A percentile compares a stretch with the other conserved stretches of the same genome.
Evolutionary conservation across 331 rosid species (phyloP).

Genomic region (Spiraea crenata): DNA sequence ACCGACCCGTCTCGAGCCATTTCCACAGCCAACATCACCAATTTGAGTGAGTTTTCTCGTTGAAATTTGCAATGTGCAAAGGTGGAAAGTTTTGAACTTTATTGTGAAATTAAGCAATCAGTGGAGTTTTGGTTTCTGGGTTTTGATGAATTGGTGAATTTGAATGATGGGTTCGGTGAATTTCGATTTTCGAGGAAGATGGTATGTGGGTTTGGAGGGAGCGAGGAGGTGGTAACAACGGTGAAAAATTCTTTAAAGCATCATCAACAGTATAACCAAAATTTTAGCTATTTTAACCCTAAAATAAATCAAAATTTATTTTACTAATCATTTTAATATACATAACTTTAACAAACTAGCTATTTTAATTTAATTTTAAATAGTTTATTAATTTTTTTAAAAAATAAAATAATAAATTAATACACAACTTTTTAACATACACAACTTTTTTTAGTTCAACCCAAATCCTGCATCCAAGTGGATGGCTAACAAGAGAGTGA

Average conservation of each 20-base stretch:
- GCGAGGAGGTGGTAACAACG: neutral
- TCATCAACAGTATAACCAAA: too few species aligned
- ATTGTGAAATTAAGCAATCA: neutral
- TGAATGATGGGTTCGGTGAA: neutral
- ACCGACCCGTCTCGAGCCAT: slow-evolving; percentile 25
- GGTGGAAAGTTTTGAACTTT: neutral
- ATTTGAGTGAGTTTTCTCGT: neutral
- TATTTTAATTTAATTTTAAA: too few species aligned
- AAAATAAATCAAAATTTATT: too few species aligned
- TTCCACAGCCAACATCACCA: neutral
- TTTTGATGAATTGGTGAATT: neutral
- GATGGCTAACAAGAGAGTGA: too few species aligned
- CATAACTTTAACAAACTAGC: too few species aligned
- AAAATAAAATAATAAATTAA: too few species aligned
- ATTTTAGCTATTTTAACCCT: too few species aligned
- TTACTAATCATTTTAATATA: too few species aligned
- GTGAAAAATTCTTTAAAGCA: neutral
- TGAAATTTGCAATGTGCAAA: neutral
- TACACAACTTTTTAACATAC: too few species aligned
- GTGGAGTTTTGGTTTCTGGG: neutral
- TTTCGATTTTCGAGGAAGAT: neutral
- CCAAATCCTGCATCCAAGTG: too few species aligned
- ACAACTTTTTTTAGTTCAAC: too few species aligned
- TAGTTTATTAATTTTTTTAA: too few species aligned
- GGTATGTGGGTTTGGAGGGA: neutral